These are phyloP conservation scores for Ochromonas danica DNA, from an alignment of 108 stramenopile genomes.

Conservation along the genomic window DNA sequence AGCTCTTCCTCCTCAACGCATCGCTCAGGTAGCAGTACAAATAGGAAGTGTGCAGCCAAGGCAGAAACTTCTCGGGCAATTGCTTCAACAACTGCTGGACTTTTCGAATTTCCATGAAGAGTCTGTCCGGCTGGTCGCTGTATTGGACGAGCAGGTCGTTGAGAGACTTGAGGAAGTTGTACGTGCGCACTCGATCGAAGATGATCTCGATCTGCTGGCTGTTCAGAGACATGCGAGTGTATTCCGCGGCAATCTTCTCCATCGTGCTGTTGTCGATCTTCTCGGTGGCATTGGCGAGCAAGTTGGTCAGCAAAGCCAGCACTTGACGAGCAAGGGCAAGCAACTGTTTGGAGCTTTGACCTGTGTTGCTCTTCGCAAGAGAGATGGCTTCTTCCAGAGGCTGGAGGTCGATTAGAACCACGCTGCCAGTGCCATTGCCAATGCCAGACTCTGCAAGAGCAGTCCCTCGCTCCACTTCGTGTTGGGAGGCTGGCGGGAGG, in stretches of 20 bases:
- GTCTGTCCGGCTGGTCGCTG: neutral
- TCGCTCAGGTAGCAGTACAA: slow-evolving; percentile 30
- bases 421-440: neutral
- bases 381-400: neutral
- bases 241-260: neutral
- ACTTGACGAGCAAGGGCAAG: neutral
- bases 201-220: neutral
- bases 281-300: neutral
- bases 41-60: neutral
- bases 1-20: neutral
- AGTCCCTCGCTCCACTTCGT: no score
- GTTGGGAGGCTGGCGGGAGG: neutral
- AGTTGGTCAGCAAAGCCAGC: neutral
- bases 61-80: neutral
- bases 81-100: neutral
- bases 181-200: neutral
- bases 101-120: neutral
- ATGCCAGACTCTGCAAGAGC: neutral
- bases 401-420: neutral
- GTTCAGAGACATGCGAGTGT: neutral
- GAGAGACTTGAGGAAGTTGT: neutral
- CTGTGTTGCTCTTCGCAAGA: neutral
- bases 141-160: neutral
- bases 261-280: neutral
- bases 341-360: neutral